Conservation (phyloP, 345 rosid genomes). For the Anacardium occidentale region DNA sequence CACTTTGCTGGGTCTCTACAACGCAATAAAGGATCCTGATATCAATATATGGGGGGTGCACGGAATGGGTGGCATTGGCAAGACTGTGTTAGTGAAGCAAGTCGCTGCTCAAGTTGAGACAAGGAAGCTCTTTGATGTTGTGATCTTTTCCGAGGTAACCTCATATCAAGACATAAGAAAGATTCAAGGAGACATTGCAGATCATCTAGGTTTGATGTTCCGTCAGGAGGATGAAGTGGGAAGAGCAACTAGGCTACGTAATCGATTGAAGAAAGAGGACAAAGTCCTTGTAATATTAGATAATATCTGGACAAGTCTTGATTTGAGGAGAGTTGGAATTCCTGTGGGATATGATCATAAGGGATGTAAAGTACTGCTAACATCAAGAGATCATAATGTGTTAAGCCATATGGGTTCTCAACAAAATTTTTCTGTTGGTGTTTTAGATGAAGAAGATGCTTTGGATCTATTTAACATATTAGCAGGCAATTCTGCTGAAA, state of each 20-base stretch:
- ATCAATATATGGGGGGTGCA: too few relatives aligned
- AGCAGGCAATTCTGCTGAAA: constrained; percentile 14
- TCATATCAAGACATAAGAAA: neutral
- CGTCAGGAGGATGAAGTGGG: neutral
- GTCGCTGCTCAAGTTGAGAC: neutral
- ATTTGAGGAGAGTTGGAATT: constrained; percentile 33
- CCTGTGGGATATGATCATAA: constrained; percentile 17
- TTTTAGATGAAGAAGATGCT: constrained; percentile 21
- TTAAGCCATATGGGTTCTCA: constrained; percentile 17
- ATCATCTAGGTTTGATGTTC: constrained; percentile 11
- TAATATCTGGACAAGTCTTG: constrained; percentile 28
- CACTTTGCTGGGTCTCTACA: neutral
- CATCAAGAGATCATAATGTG: constrained; percentile 24
- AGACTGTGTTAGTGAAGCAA: constrained; percentile 16
- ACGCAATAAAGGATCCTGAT: too few relatives aligned
- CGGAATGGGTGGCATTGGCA: constrained; percentile 4
- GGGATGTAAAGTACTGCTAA: constrained; percentile 33
- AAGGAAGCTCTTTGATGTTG: constrained; percentile 10
- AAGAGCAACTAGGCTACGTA: neutral
- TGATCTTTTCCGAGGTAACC: constrained; percentile 16
- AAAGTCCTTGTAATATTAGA: constrained; percentile 32
- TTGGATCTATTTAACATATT: constrained; percentile 26
- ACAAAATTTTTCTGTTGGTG: neutral
- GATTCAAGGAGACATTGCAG: constrained; percentile 27
- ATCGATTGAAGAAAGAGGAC: constrained; percentile 10